A percentile compares a stretch with the other conserved stretches of the same genome.
phyloP scores from a whole-genome alignment of 1,284 basidiomycete genomes.

The Golubevia pallescens region DNA sequence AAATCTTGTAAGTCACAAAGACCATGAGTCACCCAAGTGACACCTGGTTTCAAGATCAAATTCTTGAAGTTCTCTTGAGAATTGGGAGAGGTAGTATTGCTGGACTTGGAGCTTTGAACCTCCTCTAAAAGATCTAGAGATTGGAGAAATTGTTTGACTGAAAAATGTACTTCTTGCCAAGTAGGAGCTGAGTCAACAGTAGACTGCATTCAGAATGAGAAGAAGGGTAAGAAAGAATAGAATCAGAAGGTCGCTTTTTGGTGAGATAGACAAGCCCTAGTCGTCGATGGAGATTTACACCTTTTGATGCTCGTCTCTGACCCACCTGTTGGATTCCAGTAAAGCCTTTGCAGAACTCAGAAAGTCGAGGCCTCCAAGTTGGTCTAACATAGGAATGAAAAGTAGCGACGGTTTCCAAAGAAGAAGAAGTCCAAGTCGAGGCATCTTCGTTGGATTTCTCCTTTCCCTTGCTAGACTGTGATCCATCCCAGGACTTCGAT shows the following conservation, averaged over 20 bases:
- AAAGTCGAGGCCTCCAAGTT: constrained; percentile 31
- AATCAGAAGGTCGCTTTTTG: too few relatives aligned
- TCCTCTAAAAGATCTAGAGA: constrained; percentile 29
- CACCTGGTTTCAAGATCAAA: constrained; percentile 15
- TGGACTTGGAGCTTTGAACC: too few relatives aligned
- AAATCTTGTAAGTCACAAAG: constrained; percentile 45
- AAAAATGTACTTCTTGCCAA: constrained; percentile 23
- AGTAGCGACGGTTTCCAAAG: constrained; percentile 18
- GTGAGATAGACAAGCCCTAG: too few relatives aligned
- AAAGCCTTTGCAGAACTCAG: constrained; percentile 38
- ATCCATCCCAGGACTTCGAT: too few relatives aligned
- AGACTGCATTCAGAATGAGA: constrained; percentile 4
- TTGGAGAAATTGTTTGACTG: constrained; percentile 21
- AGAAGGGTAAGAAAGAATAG: too few relatives aligned
- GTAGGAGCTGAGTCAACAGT: constrained; percentile 30
- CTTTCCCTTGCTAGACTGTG: too few relatives aligned
- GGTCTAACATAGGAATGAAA: constrained; percentile 44
- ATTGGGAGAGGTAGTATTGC: not conserved
- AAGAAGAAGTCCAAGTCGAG: constrained; percentile 4
- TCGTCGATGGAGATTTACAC: too few relatives aligned
- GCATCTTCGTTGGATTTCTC: constrained; percentile 11
- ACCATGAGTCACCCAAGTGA: constrained; percentile 45
- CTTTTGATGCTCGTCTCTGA: too few relatives aligned
- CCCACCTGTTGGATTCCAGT: constrained; percentile 40
- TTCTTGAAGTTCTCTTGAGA: not conserved